phyloP scores from a whole-genome alignment of 805 yeast species.

The Cyberlindnera meyerae region DNA sequence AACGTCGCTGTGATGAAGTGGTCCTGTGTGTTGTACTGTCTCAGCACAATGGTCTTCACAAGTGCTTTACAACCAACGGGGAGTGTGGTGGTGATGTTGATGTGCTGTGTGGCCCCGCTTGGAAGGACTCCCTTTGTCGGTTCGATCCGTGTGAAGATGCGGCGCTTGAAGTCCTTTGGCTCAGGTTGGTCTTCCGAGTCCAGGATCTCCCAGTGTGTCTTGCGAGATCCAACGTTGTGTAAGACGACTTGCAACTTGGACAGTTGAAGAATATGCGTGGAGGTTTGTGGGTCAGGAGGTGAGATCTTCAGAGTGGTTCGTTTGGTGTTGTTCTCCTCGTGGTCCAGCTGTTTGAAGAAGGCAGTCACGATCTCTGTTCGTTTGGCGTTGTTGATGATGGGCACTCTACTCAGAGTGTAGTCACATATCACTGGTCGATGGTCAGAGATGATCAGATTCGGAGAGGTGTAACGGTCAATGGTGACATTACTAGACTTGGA shows the following conservation, averaged over 20 bases:
- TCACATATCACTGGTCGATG: slow-evolving; percentile 50
- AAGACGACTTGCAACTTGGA: slow-evolving; percentile 26
- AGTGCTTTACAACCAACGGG: slow-evolving; percentile 25
- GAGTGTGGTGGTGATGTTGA: slow-evolving; percentile 22
- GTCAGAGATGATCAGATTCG: slow-evolving; percentile 37
- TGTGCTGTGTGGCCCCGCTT: slow-evolving; percentile 19
- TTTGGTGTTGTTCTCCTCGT: slow-evolving; percentile 36
- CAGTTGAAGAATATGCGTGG: slow-evolving; percentile 24
- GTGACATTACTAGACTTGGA: slow-evolving; percentile 29
- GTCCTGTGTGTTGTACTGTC: slow-evolving; percentile 29
- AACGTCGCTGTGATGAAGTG: slow-evolving; percentile 28
- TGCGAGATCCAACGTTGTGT: slow-evolving; percentile 32
- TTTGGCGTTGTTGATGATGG: slow-evolving; percentile 33
- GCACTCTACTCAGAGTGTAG: slow-evolving; percentile 28
- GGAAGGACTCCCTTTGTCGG: slow-evolving; percentile 30
- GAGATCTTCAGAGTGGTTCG: slow-evolving; percentile 37
- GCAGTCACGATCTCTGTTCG: slow-evolving; percentile 32
- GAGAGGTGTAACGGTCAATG: slow-evolving; percentile 22
- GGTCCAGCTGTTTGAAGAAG: slow-evolving; percentile 38
- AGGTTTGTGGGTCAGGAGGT: slow-evolving; percentile 29
- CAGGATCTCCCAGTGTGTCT: slow-evolving; percentile 34
- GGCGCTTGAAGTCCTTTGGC: no score
- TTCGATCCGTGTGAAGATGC: slow-evolving; percentile 17
- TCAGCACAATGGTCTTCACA: slow-evolving; percentile 23
- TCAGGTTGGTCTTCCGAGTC: slow-evolving; percentile 30